phyloP scores from a whole-genome alignment of 306 rosid species.

The Alnus rubra region DNA sequence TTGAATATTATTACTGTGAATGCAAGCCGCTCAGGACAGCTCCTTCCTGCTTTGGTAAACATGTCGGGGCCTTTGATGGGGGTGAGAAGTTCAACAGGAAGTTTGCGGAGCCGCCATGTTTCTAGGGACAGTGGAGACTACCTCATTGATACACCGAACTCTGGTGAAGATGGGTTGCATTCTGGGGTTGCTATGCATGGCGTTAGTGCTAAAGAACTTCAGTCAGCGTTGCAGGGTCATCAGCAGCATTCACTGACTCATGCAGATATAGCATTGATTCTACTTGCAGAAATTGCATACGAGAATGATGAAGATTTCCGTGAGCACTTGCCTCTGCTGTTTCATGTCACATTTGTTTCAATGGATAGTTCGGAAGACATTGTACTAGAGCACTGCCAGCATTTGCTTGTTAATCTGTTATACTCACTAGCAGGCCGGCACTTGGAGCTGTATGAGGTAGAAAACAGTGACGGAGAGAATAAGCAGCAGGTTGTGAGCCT shows the following conservation, averaged over 20 bases:
- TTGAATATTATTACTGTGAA: conserved; percentile 81
- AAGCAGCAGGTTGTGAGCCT: conserved; percentile 98
- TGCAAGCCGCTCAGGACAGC: conserved; percentile 93
- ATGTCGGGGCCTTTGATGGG: conserved; percentile 99
- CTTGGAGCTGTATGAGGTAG: conserved; percentile 97
- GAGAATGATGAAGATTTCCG: conserved; percentile 99
- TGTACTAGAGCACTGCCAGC: conserved; percentile 98
- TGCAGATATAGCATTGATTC: conserved; percentile 97
- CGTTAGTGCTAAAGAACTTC: conserved; percentile 91
- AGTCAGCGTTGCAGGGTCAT: conserved; percentile 99
- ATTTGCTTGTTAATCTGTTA: conserved; percentile 91
- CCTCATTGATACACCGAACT: conserved; percentile 96
- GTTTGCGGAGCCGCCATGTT: conserved; percentile 92
- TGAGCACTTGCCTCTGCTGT: conserved; percentile 93
- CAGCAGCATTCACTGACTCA: conserved; percentile 96
- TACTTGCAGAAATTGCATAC: conserved; percentile 96
- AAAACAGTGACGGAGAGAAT: conserved; percentile 95
- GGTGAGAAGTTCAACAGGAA: conserved; percentile 97
- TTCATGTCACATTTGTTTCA: conserved; percentile 96
- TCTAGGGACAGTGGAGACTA: conserved; percentile 99
- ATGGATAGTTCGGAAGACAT: conserved; percentile 99
- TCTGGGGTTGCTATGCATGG: conserved; percentile 65
- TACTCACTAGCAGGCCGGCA: conserved; percentile 99
- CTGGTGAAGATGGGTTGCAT: conserved; percentile 90
- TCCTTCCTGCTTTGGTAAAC: conserved; percentile 86